Evolutionary conservation across 2,329 filamentous ascomycete genomes (phyloP).

Genomic region (Alternaria alternata): DNA sequence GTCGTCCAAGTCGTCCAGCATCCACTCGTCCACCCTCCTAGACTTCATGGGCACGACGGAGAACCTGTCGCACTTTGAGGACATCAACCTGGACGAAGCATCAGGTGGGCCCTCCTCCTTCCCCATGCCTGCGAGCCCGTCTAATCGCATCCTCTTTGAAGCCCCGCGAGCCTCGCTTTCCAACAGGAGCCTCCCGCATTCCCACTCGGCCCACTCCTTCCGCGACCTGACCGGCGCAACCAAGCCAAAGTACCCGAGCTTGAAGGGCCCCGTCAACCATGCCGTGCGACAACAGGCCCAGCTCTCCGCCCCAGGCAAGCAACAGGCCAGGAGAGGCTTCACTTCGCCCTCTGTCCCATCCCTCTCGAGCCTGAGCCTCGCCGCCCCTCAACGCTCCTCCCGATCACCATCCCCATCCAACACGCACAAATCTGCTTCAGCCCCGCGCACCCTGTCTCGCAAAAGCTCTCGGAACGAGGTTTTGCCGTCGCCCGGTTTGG

Average conservation of each 20-base stretch:
- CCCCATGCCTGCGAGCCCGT: slow-evolving; percentile 48
- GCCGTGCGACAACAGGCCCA: slow-evolving; percentile 42
- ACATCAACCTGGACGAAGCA: slow-evolving; percentile 83
- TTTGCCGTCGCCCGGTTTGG: slow-evolving; percentile 37
- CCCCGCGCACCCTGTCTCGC: slow-evolving; percentile 44
- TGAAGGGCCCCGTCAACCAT: slow-evolving; percentile 52
- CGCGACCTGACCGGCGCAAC: slow-evolving; percentile 49
- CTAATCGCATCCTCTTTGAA: slow-evolving; percentile 45
- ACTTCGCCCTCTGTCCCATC: slow-evolving; percentile 50
- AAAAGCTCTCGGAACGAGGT: slow-evolving; percentile 45
- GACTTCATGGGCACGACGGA: slow-evolving; percentile 65
- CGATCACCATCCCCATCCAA: slow-evolving; percentile 49
- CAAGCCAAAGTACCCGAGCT: slow-evolving; percentile 51
- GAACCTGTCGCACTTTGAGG: slow-evolving; percentile 85
- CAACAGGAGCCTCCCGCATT: slow-evolving; percentile 25
- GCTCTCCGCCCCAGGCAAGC: slow-evolving; percentile 51
- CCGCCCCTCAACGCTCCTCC: slow-evolving; percentile 44
- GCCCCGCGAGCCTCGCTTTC: slow-evolving; percentile 31
- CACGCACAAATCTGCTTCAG: slow-evolving; percentile 33
- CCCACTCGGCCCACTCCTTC: slow-evolving; percentile 40
- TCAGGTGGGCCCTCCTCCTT: slow-evolving; percentile 51
- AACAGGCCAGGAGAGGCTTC: slow-evolving; percentile 51
- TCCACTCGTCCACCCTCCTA: slow-evolving; percentile 79
- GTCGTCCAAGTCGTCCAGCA: slow-evolving; percentile 89
- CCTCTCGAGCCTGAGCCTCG: slow-evolving; percentile 41